Conservation (phyloP, 768 basidiomycete species). For the Wakefieldia striispora region DNA sequence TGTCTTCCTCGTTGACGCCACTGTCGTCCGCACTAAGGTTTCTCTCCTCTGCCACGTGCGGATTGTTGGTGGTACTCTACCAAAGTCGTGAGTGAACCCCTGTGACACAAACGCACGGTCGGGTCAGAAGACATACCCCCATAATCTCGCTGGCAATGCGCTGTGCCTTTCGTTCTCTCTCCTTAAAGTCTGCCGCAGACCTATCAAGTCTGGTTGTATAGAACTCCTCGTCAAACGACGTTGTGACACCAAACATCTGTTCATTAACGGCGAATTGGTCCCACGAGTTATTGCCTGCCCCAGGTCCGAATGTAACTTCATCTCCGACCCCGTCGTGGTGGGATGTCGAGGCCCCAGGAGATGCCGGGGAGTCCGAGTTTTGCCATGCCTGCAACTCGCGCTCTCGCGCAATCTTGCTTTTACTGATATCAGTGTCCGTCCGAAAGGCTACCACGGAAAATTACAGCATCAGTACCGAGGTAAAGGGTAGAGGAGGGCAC, state of each 20-base stretch:
- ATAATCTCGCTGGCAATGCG: constrained; percentile 90
- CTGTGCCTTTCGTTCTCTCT: constrained; percentile 83
- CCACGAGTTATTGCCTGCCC: constrained; percentile 55
- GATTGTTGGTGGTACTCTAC: constrained; percentile 66
- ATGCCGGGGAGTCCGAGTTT: constrained; percentile 36
- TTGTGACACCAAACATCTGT: constrained; percentile 86
- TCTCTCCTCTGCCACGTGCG: constrained; percentile 91
- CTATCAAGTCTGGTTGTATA: constrained; percentile 96
- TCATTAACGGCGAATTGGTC: constrained; percentile 96
- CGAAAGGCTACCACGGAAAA: constrained; percentile 57
- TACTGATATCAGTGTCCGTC: constrained; percentile 78
- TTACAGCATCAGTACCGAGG: constrained; percentile 12
- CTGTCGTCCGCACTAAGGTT: constrained; percentile 60
- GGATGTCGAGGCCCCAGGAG: constrained; percentile 23
- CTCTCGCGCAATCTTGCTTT: constrained; percentile 52
- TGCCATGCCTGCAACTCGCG: constrained; percentile 85
- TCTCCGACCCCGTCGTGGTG: constrained; percentile 43
- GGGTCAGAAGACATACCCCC: constrained; percentile 50
- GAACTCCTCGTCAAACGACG: constrained; percentile 87
- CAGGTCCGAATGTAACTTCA: constrained; percentile 68
- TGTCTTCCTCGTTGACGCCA: constrained; percentile 91
- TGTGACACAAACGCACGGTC: constrained; percentile 1
- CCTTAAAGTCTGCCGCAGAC: constrained; percentile 79
- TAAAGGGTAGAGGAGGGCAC: neutral
- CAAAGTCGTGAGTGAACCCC: constrained; percentile 10